Percentiles rank a stretch among this genome's conserved stretches.
Evolutionary conservation across 257 asterid species (phyloP).

Genomic region (Cynanchum wilfordii): DNA sequence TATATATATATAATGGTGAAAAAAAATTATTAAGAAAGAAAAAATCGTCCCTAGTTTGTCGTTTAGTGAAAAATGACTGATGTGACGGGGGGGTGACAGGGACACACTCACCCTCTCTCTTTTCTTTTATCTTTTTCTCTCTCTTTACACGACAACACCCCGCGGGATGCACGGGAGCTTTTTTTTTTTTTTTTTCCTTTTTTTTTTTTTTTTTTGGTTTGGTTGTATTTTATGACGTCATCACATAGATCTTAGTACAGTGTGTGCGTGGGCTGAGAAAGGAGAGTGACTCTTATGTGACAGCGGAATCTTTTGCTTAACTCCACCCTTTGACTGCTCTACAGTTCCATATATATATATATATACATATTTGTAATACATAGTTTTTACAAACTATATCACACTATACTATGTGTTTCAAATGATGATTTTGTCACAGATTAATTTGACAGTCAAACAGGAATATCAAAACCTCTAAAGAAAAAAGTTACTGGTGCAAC

Average conservation of each 20-base stretch:
- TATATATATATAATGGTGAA: too few species aligned
- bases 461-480: too few species aligned
- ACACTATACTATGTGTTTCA: too few species aligned
- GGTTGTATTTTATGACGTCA: neutral
- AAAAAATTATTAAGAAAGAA: too few species aligned
- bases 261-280: neutral
- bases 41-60: neutral
- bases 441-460: too few species aligned
- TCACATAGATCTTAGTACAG: conserved; percentile 11
- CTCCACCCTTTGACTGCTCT: conserved; percentile 1
- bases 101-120: neutral
- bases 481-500: too few species aligned
- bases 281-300: neutral
- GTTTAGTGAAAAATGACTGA: neutral
- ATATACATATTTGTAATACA: too few species aligned
- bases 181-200: neutral
- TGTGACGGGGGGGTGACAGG: conserved; percentile 22
- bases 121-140: neutral
- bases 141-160: conserved; percentile 31
- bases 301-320: conserved; percentile 18
- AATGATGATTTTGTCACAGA: too few species aligned
- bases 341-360: conserved; percentile 7
- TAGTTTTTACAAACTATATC: too few species aligned
- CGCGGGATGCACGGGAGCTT: conserved; percentile 74
- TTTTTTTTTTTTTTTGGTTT: too few species aligned